These are phyloP conservation scores for Xylariaceae sp. DNA, from an alignment of 2,329 filamentous ascomycete species.

Conservation along the genomic window DNA sequence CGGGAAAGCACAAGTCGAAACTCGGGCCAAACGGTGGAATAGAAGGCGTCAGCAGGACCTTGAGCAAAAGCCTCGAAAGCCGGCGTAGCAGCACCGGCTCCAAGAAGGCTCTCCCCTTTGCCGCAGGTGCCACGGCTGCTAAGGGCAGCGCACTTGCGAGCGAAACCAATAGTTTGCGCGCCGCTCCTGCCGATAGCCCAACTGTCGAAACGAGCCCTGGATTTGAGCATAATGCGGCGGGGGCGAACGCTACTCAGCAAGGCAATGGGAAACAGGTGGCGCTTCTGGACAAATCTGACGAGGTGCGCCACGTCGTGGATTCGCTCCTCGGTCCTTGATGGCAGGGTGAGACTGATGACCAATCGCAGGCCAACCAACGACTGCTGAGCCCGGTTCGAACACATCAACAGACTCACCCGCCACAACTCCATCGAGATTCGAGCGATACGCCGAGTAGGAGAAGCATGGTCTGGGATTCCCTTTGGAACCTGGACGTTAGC, in stretches of 20 bases:
- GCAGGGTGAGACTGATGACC: slow-evolving; percentile 24
- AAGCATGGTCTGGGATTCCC: slow-evolving; percentile 55
- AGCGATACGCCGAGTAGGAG: slow-evolving; percentile 34
- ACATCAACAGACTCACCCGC: slow-evolving; percentile 16
- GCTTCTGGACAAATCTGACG: slow-evolving; percentile 26
- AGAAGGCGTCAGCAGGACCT: slow-evolving; percentile 68
- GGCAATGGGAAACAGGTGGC: slow-evolving; percentile 16
- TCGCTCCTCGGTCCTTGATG: slow-evolving; percentile 45
- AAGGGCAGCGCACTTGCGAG: slow-evolving; percentile 51
- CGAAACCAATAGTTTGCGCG: slow-evolving; percentile 54
- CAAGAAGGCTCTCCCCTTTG: slow-evolving; percentile 64
- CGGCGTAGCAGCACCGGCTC: slow-evolving; percentile 82
- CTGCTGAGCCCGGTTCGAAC: slow-evolving; percentile 18
- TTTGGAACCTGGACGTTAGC: slow-evolving; percentile 57
- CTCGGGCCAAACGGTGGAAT: slow-evolving; percentile 51
- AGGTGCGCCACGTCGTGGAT: slow-evolving; percentile 51
- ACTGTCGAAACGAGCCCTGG: slow-evolving; percentile 31
- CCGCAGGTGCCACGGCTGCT: slow-evolving; percentile 35
- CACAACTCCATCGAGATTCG: slow-evolving; percentile 35
- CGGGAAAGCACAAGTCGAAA: slow-evolving; percentile 37
- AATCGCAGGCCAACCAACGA: slow-evolving; percentile 19
- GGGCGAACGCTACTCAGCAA: slow-evolving; percentile 23
- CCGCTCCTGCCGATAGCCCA: slow-evolving; percentile 38
- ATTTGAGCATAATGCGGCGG: slow-evolving; percentile 20
- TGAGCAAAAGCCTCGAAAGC: slow-evolving; percentile 86